Percentiles rank a stretch among this genome's conserved stretches.
These are phyloP conservation scores for Leishmania aethiopica DNA, from an alignment of 208 protist genomes.

Conservation along the genomic window DNA sequence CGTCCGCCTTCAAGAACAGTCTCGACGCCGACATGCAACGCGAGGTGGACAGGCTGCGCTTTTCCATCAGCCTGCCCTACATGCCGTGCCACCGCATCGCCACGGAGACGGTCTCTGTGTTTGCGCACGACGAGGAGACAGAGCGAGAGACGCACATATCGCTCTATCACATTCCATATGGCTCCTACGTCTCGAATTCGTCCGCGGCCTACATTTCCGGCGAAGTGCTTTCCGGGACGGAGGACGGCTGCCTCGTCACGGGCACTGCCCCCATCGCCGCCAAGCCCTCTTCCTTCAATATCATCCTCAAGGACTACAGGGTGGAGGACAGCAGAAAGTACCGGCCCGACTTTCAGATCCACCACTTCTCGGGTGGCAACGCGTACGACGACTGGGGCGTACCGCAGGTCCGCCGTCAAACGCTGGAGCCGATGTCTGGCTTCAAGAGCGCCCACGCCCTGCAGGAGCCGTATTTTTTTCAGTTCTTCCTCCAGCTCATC, in stretches of 20 bases:
- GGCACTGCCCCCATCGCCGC: constrained; percentile 20
- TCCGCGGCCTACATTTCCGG: constrained; percentile 6
- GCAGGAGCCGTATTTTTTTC: constrained; percentile 16
- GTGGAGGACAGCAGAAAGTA: constrained; percentile 11
- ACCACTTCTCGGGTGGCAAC: constrained; percentile 24
- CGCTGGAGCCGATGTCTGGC: constrained; percentile 19
- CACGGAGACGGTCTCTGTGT: constrained; percentile 13
- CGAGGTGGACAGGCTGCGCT: constrained; percentile 23
- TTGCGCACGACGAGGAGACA: neutral
- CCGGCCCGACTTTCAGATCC: constrained; percentile 19
- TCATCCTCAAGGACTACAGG: constrained; percentile 22
- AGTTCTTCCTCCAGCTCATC: constrained; percentile 40
- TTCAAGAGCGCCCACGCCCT: neutral
- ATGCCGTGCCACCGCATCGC: constrained; percentile 27
- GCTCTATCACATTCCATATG: constrained; percentile 25
- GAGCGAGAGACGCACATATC: constrained; percentile 1
- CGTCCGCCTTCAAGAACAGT: constrained; percentile 26
- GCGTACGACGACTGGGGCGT: constrained; percentile 27
- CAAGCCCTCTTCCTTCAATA: constrained; percentile 20
- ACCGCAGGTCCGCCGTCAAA: constrained; percentile 24
- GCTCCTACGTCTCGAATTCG: neutral
- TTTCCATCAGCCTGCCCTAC: constrained; percentile 27
- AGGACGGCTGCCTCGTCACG: constrained; percentile 26
- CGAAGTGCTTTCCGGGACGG: constrained; percentile 13
- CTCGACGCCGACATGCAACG: constrained; percentile 7